Conservation (phyloP, 306 rosid genomes). For the Hippophae rhamnoides region DNA sequence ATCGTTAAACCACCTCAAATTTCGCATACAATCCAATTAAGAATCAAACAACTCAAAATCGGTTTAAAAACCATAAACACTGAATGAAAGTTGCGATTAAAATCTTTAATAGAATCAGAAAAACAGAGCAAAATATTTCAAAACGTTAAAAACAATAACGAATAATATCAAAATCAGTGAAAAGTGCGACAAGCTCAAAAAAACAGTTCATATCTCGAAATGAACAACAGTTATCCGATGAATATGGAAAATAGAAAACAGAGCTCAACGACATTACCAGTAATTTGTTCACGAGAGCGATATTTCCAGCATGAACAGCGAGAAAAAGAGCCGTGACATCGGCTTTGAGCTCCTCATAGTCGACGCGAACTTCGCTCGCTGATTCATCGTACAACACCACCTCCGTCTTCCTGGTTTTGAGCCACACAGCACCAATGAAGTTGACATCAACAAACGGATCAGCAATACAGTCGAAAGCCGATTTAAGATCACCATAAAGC, state of each 20-base stretch:
- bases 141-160: not conserved
- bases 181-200: conserved; percentile 12
- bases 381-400: conserved; percentile 43
- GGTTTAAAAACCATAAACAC: not conserved
- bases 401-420: conserved; percentile 48
- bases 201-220: conserved; percentile 28
- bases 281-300: conserved; percentile 46
- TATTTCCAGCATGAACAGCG: conserved; percentile 71
- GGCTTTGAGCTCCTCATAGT: conserved; percentile 58
- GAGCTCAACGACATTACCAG: conserved; percentile 38
- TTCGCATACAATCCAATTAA: no score
- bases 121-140: conserved; percentile 1
- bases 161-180: conserved; percentile 3
- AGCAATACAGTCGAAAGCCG: conserved; percentile 43
- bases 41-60: not conserved
- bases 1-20: no score
- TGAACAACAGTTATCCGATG: conserved; percentile 18
- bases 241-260: not conserved
- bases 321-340: conserved; percentile 83
- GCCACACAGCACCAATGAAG: conserved; percentile 63
- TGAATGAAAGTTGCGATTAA: not conserved
- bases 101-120: not conserved
- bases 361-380: conserved; percentile 45
- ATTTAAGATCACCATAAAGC: conserved; percentile 61
- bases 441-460: conserved; percentile 81